Base-by-base conservation (phyloP, 306 rosid species). In the Sicyos edulis region DNA sequence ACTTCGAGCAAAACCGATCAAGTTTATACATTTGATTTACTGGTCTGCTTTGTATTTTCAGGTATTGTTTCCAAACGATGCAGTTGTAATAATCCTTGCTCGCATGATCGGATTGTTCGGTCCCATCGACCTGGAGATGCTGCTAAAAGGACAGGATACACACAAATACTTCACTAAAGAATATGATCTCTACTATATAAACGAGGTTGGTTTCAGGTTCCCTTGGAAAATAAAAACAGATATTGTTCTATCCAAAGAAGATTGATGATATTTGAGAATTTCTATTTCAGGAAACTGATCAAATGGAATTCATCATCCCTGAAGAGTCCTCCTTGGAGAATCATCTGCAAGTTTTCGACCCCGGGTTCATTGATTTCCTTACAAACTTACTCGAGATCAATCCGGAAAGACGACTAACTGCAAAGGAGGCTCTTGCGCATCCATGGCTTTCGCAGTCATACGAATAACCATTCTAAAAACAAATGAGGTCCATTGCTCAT, bases 51-150 rank as follows among this genome's bases (percentile, higher is more conserved):
- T 12, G 42, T 32, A 60, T 68, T 57, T 73, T n/a, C 86, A 95
- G 99, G 99, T 95, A 51, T 88, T 95, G 47, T 95, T 91, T 87
- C 92, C 95, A 3, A 95, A 95, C 32, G 91, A 95, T 16, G 88
- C 80, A 21, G 78, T 91, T 57, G 92, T 65, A 52, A 82, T 86
- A 86, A 95, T 95, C 76, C 92, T 95, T 4, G 92, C 96, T 0
- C 97, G 92, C 44, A 87, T 95, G 85, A 81, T 89, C 58, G 96
- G 97, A 70, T 78, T 90, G 85, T 73, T 95, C 22, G 99, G 99
- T 74, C 89, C 96, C 61, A 79, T 95, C 21, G 95, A 91, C 76
- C 70, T 87, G 69, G 91, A 95, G 73, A 91, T 95, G 99, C 79
- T 91, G 81, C 86, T 75, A 71, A 85, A 68, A 67, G 99, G 96